A percentile compares a stretch with the other conserved stretches of the same genome.
Conservation (phyloP, 371 early-diverging fungal species). For the Nematocida minor region DNA sequence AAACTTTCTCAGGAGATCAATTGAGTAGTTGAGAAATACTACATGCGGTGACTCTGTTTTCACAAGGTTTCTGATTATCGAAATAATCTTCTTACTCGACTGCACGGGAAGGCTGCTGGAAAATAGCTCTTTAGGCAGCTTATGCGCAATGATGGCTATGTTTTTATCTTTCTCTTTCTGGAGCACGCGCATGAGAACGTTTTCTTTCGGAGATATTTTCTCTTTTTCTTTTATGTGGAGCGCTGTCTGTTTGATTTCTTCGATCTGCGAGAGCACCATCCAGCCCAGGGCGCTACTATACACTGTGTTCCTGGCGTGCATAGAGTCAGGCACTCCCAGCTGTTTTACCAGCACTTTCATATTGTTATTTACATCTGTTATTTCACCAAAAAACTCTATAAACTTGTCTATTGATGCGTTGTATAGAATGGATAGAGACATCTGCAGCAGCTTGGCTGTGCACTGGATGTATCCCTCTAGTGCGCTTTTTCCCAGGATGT, state of each 20-base stretch:
- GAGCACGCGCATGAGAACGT: neutral
- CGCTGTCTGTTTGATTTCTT: neutral
- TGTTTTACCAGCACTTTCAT: neutral
- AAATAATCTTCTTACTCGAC: neutral
- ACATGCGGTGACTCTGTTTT: neutral
- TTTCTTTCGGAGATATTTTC: slow-evolving; percentile 6
- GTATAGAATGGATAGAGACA: neutral
- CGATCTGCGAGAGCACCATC: neutral
- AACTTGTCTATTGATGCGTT: neutral
- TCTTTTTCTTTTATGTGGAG: neutral
- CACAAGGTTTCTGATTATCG: neutral
- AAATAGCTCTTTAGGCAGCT: neutral
- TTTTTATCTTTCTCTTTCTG: neutral
- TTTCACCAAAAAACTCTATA: neutral
- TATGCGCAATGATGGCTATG: neutral
- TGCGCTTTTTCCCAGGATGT: neutral
- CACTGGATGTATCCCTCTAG: neutral
- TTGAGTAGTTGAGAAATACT: slow-evolving; percentile 7
- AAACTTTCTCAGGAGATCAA: neutral
- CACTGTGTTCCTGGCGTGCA: neutral
- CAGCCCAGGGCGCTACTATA: neutral
- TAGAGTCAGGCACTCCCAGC: neutral
- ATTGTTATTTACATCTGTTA: neutral
- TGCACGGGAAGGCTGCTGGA: neutral
- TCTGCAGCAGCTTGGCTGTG: neutral